These are phyloP conservation scores for Ramularia endophylla DNA, from an alignment of 2,329 filamentous ascomycete genomes.

Conservation along the genomic window DNA sequence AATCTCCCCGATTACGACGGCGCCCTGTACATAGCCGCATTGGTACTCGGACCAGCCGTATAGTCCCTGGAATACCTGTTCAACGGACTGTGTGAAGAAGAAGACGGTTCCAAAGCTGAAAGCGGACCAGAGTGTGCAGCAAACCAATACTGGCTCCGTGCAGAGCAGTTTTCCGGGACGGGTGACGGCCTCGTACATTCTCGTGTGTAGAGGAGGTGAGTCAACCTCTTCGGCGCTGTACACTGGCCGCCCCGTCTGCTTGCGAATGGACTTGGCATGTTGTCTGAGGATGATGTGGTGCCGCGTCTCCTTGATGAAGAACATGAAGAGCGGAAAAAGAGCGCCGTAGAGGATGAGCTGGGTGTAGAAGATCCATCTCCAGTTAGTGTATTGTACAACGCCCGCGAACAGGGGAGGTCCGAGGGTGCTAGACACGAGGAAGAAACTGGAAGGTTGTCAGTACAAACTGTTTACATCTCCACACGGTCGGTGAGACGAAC, in stretches of 20 bases:
- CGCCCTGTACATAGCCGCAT: constrained; percentile 41
- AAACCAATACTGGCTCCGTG: constrained; percentile 47
- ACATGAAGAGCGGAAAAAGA: constrained; percentile 35
- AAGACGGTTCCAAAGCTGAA: constrained; percentile 45
- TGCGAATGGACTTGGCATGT: constrained; percentile 32
- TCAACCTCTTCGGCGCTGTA: constrained; percentile 32
- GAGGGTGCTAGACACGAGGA: constrained; percentile 30
- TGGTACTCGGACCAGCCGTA: constrained; percentile 39
- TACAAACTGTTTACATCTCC: background rate
- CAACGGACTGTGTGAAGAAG: constrained; percentile 46
- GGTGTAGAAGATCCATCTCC: constrained; percentile 37
- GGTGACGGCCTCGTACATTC: constrained; percentile 29
- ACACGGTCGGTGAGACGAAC: background rate
- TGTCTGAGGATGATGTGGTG: constrained; percentile 41
- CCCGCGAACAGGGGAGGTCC: constrained; percentile 34
- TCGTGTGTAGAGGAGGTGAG: constrained; percentile 25
- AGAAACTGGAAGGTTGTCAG: constrained; percentile 12
- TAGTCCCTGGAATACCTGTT: constrained; percentile 36
- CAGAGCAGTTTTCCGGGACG: constrained; percentile 38
- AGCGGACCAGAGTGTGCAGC: constrained; percentile 44
- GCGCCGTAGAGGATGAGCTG: constrained; percentile 41
- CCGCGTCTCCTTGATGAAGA: constrained; percentile 44
- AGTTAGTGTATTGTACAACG: constrained; percentile 28
- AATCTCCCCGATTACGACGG: constrained; percentile 42
- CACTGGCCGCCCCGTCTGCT: constrained; percentile 21